Evolutionary conservation across 768 basidiomycete genomes (phyloP).

Genomic region (Leucocoprinus sp.): DNA sequence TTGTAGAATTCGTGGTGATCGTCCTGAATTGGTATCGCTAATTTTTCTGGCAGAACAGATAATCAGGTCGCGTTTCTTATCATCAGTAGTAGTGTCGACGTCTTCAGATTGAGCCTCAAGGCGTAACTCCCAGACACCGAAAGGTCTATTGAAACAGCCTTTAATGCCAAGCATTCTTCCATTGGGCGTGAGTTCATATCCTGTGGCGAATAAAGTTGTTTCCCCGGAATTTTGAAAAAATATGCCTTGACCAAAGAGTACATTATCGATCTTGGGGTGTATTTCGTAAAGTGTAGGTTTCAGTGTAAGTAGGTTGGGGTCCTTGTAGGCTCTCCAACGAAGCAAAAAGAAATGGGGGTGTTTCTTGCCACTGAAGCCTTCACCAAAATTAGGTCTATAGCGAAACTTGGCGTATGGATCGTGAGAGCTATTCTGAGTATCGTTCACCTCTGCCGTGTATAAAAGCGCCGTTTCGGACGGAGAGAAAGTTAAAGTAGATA

Average conservation of each 20-base stretch:
- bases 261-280: slow-evolving; percentile 9
- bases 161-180: slow-evolving; percentile 52
- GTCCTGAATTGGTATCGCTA: slow-evolving; percentile 39
- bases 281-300: slow-evolving; percentile 7
- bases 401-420: slow-evolving; percentile 39
- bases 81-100: slow-evolving; percentile 4
- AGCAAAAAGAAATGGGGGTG: slow-evolving; percentile 48
- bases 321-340: slow-evolving; percentile 28
- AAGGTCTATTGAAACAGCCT: slow-evolving; percentile 51
- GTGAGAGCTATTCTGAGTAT: slow-evolving; percentile 17
- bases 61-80: slow-evolving; percentile 7
- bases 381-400: slow-evolving; percentile 56
- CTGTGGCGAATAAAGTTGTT: slow-evolving; percentile 44
- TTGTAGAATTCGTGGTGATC: slow-evolving; percentile 47
- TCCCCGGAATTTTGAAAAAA: slow-evolving; percentile 34
- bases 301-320: background rate
- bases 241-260: slow-evolving; percentile 30
- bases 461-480: slow-evolving; percentile 42
- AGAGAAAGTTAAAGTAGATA: slow-evolving; percentile 46
- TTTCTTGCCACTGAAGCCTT: slow-evolving; percentile 45
- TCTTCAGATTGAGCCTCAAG: slow-evolving; percentile 6
- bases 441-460: slow-evolving; percentile 54
- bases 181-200: slow-evolving; percentile 51
- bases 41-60: slow-evolving; percentile 27
- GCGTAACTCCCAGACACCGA: slow-evolving; percentile 47